Percentiles rank a stretch among this genome's conserved stretches.
Conservation (phyloP, 768 basidiomycete species). For the Naganishia vaughanmartiniae region DNA sequence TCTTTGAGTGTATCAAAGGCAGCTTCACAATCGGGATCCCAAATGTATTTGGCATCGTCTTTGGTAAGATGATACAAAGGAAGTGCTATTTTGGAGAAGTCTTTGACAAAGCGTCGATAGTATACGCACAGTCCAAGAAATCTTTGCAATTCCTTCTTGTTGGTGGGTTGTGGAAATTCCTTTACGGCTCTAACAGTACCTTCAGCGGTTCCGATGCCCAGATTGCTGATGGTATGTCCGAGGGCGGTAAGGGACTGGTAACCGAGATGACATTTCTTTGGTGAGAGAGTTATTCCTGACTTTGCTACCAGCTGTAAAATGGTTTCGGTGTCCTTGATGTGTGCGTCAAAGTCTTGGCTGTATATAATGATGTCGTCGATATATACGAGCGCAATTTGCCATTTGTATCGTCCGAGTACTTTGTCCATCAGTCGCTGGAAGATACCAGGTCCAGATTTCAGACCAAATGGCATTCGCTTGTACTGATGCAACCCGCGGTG, state of each 20-base stretch:
- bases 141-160: background rate
- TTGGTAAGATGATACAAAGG: slow-evolving; percentile 8
- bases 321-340: slow-evolving; percentile 42
- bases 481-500: slow-evolving; percentile 18
- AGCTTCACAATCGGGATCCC: background rate
- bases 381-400: slow-evolving; percentile 24
- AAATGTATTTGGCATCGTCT: background rate
- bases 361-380: slow-evolving; percentile 30
- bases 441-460: slow-evolving; percentile 16
- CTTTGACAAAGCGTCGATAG: slow-evolving; percentile 21
- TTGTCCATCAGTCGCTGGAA: slow-evolving; percentile 28
- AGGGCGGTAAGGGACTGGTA: slow-evolving; percentile 27
- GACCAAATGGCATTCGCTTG: slow-evolving; percentile 19
- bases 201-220: slow-evolving; percentile 16
- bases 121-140: slow-evolving; percentile 22
- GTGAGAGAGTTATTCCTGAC: slow-evolving; percentile 26
- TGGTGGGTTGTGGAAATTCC: slow-evolving; percentile 12
- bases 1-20: slow-evolving; percentile 2
- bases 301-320: slow-evolving; percentile 21
- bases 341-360: slow-evolving; percentile 15
- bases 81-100: slow-evolving; percentile 9
- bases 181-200: slow-evolving; percentile 19
- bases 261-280: slow-evolving; percentile 22
- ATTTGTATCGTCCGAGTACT: slow-evolving; percentile 19
- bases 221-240: slow-evolving; percentile 24